Evolutionary conservation across 1,284 basidiomycete genomes (phyloP).

Genomic region (Leccinum cinnamomeum): DNA sequence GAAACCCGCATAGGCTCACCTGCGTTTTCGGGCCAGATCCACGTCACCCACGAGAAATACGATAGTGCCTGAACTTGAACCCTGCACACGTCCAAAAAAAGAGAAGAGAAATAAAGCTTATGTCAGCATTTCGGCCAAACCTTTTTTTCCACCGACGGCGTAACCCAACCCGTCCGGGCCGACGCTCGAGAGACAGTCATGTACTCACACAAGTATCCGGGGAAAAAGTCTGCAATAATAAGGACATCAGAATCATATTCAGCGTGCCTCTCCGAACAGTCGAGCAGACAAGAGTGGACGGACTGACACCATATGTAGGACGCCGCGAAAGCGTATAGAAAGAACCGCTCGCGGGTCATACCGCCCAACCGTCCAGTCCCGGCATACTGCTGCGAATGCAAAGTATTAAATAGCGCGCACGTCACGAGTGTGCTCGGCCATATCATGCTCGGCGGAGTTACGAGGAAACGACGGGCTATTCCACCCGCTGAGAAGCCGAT

Average conservation of each 20-base stretch:
- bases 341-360: constrained; percentile 51
- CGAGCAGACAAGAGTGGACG: neutral
- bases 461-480: constrained; percentile 41
- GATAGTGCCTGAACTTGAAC: constrained; percentile 42
- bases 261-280: neutral
- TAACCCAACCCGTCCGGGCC: neutral
- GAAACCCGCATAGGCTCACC: constrained; percentile 20
- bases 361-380: constrained; percentile 42
- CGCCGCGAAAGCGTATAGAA: constrained; percentile 44
- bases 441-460: constrained; percentile 42
- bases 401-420: constrained; percentile 52
- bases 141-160: neutral
- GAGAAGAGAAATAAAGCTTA: neutral
- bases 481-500: constrained; percentile 47
- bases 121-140: neutral
- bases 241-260: constrained; percentile 2
- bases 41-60: constrained; percentile 59
- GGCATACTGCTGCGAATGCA: constrained; percentile 51
- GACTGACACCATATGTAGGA: constrained; percentile 45
- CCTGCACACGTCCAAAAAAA: neutral
- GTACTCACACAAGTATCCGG: constrained; percentile 42
- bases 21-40: constrained; percentile 51
- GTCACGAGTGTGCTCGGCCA: constrained; percentile 54
- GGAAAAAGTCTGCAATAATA: constrained; percentile 38
- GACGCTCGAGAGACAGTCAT: neutral